Conservation (phyloP, 2,329 filamentous ascomycete genomes). For the Exophiala dermatitidis region DNA sequence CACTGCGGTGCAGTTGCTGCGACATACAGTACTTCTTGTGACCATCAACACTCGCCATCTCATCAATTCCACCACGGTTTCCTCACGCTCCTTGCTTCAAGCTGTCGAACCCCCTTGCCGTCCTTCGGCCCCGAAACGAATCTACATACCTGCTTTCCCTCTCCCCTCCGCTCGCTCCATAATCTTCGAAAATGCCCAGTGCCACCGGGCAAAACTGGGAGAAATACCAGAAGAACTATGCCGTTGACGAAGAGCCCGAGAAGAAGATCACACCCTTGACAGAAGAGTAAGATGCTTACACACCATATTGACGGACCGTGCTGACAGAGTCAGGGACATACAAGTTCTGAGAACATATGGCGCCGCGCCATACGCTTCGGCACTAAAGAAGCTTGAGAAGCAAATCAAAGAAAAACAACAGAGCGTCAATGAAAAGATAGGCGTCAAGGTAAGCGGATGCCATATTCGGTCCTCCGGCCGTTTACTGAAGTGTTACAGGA, state of each 20-base stretch:
- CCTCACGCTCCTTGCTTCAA: not conserved
- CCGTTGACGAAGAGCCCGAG: conserved; percentile 93
- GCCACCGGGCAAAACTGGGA: conserved; percentile 94
- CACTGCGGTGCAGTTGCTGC: not conserved
- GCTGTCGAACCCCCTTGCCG: not conserved
- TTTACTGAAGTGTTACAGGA: conserved; percentile 51
- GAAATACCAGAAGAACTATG: conserved; percentile 96
- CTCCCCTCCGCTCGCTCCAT: not conserved
- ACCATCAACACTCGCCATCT: conserved; percentile 9
- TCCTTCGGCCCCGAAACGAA: not conserved
- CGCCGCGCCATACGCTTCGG: conserved; percentile 86
- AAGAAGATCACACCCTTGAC: conserved; percentile 98
- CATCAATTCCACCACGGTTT: conserved; percentile 2
- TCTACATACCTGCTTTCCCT: not conserved
- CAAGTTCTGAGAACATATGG: conserved; percentile 99
- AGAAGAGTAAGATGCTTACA: conserved; percentile 66
- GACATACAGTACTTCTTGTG: not conserved
- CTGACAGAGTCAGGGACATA: conserved; percentile 67
- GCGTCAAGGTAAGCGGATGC: conserved; percentile 39
- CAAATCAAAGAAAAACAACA: conserved; percentile 99
- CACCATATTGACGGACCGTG: conserved; percentile 9
- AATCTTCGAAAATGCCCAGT: conserved; percentile 64
- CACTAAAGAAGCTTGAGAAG: conserved; percentile 95
- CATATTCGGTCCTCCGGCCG: not conserved
- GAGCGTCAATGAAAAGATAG: conserved; percentile 98